phyloP scores from a whole-genome alignment of 2,329 filamentous ascomycete genomes.

The Penicillium italicum region DNA sequence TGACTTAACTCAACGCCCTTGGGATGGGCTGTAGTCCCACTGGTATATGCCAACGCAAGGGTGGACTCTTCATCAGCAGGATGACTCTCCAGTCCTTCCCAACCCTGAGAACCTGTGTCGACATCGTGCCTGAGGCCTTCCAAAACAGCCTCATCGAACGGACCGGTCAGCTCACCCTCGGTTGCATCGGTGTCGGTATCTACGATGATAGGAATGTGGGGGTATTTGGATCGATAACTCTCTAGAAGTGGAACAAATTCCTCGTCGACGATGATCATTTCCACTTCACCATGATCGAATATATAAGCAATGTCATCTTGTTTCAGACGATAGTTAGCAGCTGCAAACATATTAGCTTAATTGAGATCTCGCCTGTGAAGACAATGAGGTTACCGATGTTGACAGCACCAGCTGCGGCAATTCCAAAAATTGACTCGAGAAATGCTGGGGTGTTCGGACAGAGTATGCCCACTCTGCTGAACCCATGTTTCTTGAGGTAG shows the following conservation, averaged over 20 bases:
- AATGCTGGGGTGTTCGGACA: constrained; percentile 93
- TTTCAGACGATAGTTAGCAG: constrained; percentile 71
- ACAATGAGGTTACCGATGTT: constrained; percentile 55
- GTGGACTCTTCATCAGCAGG: constrained; percentile 72
- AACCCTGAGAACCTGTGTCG: constrained; percentile 64
- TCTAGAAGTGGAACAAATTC: constrained; percentile 73
- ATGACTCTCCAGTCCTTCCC: constrained; percentile 70
- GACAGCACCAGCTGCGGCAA: constrained; percentile 75
- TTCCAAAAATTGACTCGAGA: constrained; percentile 82
- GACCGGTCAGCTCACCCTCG: constrained; percentile 69
- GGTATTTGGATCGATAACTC: constrained; percentile 58
- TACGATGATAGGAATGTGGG: constrained; percentile 66
- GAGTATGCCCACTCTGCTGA: constrained; percentile 77
- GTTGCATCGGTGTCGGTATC: constrained; percentile 80
- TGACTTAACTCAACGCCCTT: constrained; percentile 95
- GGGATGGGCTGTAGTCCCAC: constrained; percentile 83
- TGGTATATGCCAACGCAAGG: constrained; percentile 88
- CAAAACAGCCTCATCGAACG: constrained; percentile 76
- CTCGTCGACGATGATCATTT: constrained; percentile 78
- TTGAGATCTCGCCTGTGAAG: constrained; percentile 29
- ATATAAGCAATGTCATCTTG: constrained; percentile 86
- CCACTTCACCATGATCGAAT: constrained; percentile 80
- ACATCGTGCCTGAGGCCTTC: constrained; percentile 74
- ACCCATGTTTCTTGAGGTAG: constrained; percentile 70
- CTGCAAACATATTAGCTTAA: constrained; percentile 27